A percentile compares a stretch with the other conserved stretches of the same genome.
These are phyloP conservation scores for Hyaloscypha variabilis DNA, from an alignment of 495 filamentous ascomycete genomes.

Conservation along the genomic window DNA sequence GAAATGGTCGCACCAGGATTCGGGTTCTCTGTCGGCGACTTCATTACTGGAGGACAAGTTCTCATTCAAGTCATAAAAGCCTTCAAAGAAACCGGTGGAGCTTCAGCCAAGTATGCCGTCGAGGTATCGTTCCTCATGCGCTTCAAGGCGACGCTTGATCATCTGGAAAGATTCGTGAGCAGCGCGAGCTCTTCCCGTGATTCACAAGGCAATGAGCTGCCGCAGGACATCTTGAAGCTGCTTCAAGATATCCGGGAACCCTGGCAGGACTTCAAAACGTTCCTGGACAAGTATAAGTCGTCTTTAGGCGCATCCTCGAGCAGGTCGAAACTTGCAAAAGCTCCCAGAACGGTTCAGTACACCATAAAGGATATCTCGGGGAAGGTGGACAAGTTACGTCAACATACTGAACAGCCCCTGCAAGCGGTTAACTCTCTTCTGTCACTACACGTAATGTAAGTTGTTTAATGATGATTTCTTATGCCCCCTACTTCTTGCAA, in stretches of 20 bases:
- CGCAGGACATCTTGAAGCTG: background rate
- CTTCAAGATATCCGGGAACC: background rate
- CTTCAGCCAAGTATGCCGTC: background rate
- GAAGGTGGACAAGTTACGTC: background rate
- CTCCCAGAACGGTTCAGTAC: background rate
- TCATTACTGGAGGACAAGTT: conserved; percentile 5
- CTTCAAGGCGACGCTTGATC: background rate
- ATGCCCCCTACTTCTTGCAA: no score
- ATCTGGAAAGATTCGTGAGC: background rate
- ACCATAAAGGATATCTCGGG: background rate
- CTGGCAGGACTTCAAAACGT: background rate
- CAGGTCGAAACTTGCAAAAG: background rate
- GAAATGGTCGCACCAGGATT: background rate
- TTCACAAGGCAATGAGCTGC: background rate
- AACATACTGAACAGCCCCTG: background rate
- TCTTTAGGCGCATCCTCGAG: background rate
- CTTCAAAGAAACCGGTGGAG: conserved; percentile 3
- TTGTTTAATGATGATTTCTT: background rate
- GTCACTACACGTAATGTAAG: background rate
- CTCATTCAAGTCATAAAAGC: background rate
- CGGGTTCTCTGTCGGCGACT: conserved; percentile 7
- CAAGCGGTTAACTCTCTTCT: background rate
- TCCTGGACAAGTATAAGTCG: background rate
- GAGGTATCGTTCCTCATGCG: conserved; percentile 3
- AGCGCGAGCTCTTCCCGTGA: background rate